Evolutionary conservation across 2,329 filamentous ascomycete genomes (phyloP), one percentile per base, ranked within the genome.

Genomic region (Aspergillus chevalieri): DNA sequence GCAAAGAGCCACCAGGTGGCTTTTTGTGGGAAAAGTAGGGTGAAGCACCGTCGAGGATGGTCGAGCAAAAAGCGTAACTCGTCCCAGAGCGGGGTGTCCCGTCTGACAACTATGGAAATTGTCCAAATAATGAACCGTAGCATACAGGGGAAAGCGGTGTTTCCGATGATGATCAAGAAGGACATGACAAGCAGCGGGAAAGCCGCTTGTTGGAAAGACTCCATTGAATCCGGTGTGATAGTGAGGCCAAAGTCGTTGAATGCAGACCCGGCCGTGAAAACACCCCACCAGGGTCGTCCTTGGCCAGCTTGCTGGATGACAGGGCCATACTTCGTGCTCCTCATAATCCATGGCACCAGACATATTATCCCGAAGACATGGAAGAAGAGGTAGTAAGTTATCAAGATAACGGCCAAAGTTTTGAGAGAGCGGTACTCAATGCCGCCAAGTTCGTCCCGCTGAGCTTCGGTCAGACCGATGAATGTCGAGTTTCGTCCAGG

Each of bases 181-280:
- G 83, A 83, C 70, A 90, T 82, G 42, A 93, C 65, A 19, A 96
- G 74, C 41, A 97, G 75, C 1, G 86, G 83, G 58, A 89, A 86
- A 6, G 86, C 75, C 0, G 89, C 88, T 7, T 75, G 80, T 58
- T 89, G 84, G 67, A 97, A 97, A 0, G 89, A 92, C 39, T 83
- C 79, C 90, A 98, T 96, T 58, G 90, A 96, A 70, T 97, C 88
- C 0, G 91, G 87, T 0, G 90, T 97, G 56, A 98, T 74, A 1
- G 91, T 92, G 59, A 90, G 92, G 10, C 93, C 93, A n/a, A 97
- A 73, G 72, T 98, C 92, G 70, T 92, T 96, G 70, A 98, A 96
- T 48, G 90, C 81, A 38, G 90, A 93, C 44, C 84, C 89, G 12
- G 90, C 74, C 0, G 89, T 95, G 71, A 92, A 98, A 58, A 98